Percentiles rank a stretch among this genome's conserved stretches.
Conservation (phyloP, 805 yeast species). For the Pichia sporocuriosa region DNA sequence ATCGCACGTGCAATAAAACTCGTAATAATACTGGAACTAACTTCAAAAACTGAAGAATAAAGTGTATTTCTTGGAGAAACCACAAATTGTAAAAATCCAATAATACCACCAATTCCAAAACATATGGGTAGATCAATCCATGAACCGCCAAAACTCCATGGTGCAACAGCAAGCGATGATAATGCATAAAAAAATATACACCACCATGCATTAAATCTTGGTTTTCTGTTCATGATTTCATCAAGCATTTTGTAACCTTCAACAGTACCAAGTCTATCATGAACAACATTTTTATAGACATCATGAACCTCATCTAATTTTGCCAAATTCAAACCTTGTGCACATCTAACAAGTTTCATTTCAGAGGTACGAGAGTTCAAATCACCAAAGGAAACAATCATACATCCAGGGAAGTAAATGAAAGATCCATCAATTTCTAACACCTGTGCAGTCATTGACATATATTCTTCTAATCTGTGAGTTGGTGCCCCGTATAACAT, state of each 20-base stretch:
- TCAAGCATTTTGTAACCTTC: slow-evolving; percentile 75
- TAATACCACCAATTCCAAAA: slow-evolving; percentile 71
- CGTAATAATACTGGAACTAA: slow-evolving; percentile 81
- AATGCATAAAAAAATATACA: slow-evolving; percentile 77
- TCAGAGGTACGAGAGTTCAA: slow-evolving; percentile 92
- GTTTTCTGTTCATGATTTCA: slow-evolving; percentile 51
- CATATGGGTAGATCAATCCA: slow-evolving; percentile 87
- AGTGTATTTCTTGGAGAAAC: slow-evolving; percentile 77
- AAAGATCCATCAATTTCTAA: slow-evolving; percentile 91
- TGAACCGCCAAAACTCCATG: slow-evolving; percentile 81
- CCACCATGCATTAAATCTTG: slow-evolving; percentile 64
- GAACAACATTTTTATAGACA: slow-evolving; percentile 83
- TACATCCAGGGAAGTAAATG: slow-evolving; percentile 88
- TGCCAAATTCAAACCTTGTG: slow-evolving; percentile 81
- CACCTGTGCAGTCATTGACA: slow-evolving; percentile 87
- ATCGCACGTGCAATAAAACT: slow-evolving; percentile 83
- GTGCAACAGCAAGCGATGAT: slow-evolving; percentile 73
- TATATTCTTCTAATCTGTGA: slow-evolving; percentile 87
- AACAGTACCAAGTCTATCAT: slow-evolving; percentile 81
- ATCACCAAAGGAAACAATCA: slow-evolving; percentile 92
- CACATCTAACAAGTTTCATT: slow-evolving; percentile 79
- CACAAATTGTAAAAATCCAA: slow-evolving; percentile 75
- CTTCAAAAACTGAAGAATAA: slow-evolving; percentile 88
- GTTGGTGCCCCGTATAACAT: slow-evolving; percentile 97
- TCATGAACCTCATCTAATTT: slow-evolving; percentile 77